Conservation (phyloP, 108 stramenopile species). For the Cylindrotheca fusiformis region DNA sequence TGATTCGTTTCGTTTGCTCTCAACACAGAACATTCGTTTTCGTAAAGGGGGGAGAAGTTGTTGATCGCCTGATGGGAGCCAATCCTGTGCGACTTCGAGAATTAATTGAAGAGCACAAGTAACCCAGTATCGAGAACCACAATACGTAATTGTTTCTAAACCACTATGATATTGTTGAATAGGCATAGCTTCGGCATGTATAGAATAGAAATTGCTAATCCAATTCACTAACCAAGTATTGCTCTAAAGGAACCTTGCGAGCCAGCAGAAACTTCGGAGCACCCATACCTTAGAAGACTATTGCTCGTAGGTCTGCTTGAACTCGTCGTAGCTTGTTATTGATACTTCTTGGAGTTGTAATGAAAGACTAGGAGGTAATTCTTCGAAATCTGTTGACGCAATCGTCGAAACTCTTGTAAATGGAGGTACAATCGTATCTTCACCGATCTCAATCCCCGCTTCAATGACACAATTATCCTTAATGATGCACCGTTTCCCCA, state of each 20-base stretch:
- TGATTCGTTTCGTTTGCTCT: too few relatives aligned
- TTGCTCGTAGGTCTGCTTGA: too few relatives aligned
- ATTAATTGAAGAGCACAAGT: background rate
- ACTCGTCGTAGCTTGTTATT: conserved; percentile 29
- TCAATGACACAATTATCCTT: conserved; percentile 54
- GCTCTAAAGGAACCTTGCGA: too few relatives aligned
- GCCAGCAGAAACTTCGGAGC: too few relatives aligned
- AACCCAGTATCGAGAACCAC: too few relatives aligned
- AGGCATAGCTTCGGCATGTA: too few relatives aligned
- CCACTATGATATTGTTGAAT: too few relatives aligned
- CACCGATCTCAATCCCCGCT: conserved; percentile 20
- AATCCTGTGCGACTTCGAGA: background rate
- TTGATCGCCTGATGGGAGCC: background rate
- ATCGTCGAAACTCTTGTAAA: conserved; percentile 42
- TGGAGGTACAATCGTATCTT: conserved; percentile 56
- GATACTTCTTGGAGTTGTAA: conserved; percentile 37
- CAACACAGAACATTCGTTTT: background rate
- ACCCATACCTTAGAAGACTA: too few relatives aligned
- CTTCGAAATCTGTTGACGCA: conserved; percentile 6
- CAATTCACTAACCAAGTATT: too few relatives aligned
- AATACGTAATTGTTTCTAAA: too few relatives aligned
- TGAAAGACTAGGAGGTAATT: conserved; percentile 36
- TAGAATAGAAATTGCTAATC: too few relatives aligned
- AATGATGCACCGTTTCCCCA: conserved; percentile 49
- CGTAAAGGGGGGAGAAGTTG: background rate